Evolutionary conservation across 2,329 filamentous ascomycete genomes (phyloP), one percentile per base, ranked within the genome.

Genomic region (Diaporthe vexans): DNA sequence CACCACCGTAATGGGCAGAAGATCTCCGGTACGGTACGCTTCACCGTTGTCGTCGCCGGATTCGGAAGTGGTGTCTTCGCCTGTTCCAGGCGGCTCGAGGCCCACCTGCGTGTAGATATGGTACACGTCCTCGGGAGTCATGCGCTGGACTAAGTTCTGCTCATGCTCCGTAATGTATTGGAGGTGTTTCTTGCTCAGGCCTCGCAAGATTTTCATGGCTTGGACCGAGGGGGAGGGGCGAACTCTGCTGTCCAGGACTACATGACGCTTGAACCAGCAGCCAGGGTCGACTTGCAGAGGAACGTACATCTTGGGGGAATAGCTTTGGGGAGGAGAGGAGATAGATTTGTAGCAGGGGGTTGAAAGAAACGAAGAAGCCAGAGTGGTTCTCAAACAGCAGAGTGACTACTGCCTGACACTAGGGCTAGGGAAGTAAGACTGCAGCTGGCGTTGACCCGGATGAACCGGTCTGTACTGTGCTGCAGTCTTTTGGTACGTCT

Each of bases 161-260:
- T 72, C 70, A 26, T 72, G 54, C 19, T 61, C 48, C 4, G 46
- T 35, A 19, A 72, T 37, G 26, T 40, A 52, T 33, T 26, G 19
- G n/a, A 72, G n/a, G 21, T 72, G 57, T 37, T 61, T 72, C 26
- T 54, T 72, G 29, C 21, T 51, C 11, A 52, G 63, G 2, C 48
- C 19, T 26, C 57, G 57, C 11, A 63, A 40, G 19, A 72, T 21
- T n/a, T 63, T 72, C 33, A 59, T 58, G 17, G 70, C 57, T 52
- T 63, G 57, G 11, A 52, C 7, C 9, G 70, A 72, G 5, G 70
- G 57, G 9, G 70, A 63, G 6, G 70, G 37, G 10, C 46, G 26
- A 11, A 63, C n/a, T 40, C 57, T 72, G 46, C 51, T 65, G 57
- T 72, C 70, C 9, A 54, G 11, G 24, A 33, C 35, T 3, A 33